Evolutionary conservation across 768 basidiomycete genomes (phyloP).

Genomic region (Baorangia bicolor): DNA sequence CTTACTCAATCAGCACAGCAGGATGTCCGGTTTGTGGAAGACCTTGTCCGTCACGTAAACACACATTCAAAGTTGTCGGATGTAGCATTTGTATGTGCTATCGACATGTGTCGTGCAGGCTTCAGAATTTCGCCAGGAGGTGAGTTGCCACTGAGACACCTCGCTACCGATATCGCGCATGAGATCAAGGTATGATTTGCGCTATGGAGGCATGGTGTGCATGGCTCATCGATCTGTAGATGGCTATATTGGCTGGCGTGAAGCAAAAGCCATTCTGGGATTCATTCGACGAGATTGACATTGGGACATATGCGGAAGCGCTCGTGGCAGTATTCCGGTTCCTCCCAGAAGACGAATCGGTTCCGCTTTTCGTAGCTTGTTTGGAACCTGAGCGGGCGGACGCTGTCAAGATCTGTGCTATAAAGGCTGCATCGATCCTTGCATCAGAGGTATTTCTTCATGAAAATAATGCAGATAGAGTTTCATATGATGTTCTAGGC

Average conservation of each 20-base stretch:
- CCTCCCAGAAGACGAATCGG: constrained; percentile 57
- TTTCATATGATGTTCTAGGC: constrained; percentile 39
- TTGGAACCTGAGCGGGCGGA: constrained; percentile 78
- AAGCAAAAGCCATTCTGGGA: constrained; percentile 72
- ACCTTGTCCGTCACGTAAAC: constrained; percentile 56
- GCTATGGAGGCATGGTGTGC: constrained; percentile 19
- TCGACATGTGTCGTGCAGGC: constrained; percentile 72
- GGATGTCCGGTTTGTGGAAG: constrained; percentile 58
- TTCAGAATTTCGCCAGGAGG: constrained; percentile 55
- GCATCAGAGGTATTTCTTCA: constrained; percentile 54
- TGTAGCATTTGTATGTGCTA: constrained; percentile 65
- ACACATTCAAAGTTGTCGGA: constrained; percentile 60
- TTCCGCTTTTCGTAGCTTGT: constrained; percentile 61
- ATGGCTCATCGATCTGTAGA: constrained; percentile 13
- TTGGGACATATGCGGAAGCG: constrained; percentile 73
- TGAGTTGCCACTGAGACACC: constrained; percentile 60
- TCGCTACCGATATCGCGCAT: constrained; percentile 73
- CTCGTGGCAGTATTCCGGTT: constrained; percentile 73
- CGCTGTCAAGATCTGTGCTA: constrained; percentile 73
- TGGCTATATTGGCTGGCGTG: constrained; percentile 25
- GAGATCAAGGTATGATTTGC: constrained; percentile 64
- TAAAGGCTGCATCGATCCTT: constrained; percentile 71
- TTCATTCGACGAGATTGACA: constrained; percentile 64
- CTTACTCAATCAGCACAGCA: constrained; percentile 26
- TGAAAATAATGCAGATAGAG: not conserved